Evolutionary conservation across 805 yeast species (phyloP), one percentile per base, ranked within the genome.

Genomic region (Wickerhamiella kurtzmanii): DNA sequence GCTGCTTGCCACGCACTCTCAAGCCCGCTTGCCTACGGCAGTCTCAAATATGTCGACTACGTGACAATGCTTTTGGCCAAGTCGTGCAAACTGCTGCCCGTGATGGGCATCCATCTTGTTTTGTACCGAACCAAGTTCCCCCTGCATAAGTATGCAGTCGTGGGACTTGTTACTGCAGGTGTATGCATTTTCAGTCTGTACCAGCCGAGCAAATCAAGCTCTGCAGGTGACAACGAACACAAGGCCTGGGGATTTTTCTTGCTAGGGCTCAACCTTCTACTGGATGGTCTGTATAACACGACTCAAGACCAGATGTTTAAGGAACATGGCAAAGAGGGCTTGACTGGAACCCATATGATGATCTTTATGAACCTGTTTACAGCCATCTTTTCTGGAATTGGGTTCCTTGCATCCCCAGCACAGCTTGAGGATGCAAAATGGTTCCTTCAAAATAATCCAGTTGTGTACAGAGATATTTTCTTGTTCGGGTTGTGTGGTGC

Each of bases 211-310:
- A 36, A 47, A 3, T 51, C 55, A 37, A 49, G 52, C 19, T 53
- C 64, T 11, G 49, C 61, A n/a, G 66, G 64, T 39, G 75, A 69
- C 47, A 58, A 68, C 0, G 22, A 45, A 6, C 47, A 56, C 20
- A 57, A 61, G 17, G 17, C 63, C 0, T 58, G 75, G 19, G 98
- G 98, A 0, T 64, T 85, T 53, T 54, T 63, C 0, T 73, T 80
- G 48, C 68, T 89, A 36, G 53, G 67, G 0, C 62, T 66, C 1
- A 82, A 92, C 37, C 72, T 92, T 62, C 63, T 89, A 17, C 68
- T 92, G 25, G 98, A 89, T 62, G 98, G 98, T 1, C 67, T 88
- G 48, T 88, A 95, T 19, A 92, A 89, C 65, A 83, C 96, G 2
- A 80, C 95, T 0, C 98, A 89, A 63, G 98, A 89, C 64, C 78